Conservation (phyloP, 768 basidiomycete species). For the Russula sp. region DNA sequence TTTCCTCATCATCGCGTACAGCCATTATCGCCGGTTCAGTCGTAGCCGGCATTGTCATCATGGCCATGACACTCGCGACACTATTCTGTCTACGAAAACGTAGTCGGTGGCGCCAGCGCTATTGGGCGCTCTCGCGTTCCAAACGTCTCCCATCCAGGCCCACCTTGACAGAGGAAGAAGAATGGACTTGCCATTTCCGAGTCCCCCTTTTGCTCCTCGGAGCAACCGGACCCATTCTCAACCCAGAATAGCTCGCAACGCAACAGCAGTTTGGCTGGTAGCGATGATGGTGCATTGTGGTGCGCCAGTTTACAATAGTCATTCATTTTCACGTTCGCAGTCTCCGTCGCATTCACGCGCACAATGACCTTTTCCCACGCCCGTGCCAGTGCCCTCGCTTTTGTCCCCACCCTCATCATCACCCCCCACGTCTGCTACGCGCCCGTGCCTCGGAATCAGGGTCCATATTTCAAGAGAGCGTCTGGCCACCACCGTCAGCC, state of each 20-base stretch:
- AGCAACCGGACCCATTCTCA: slow-evolving; percentile 11
- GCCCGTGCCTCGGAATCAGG: slow-evolving; percentile 26
- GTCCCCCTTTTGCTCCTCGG: not conserved
- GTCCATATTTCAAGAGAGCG: slow-evolving; percentile 29
- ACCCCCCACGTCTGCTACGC: slow-evolving; percentile 23
- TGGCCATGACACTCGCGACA: slow-evolving; percentile 18
- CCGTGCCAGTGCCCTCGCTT: too few species aligned
- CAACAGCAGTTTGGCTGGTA: not conserved
- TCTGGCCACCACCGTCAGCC: slow-evolving; percentile 27
- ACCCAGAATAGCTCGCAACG: not conserved
- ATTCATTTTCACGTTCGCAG: not conserved
- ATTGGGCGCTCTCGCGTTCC: slow-evolving; percentile 22
- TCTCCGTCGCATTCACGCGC: not conserved
- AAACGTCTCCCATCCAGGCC: slow-evolving; percentile 19
- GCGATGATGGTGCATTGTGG: not conserved
- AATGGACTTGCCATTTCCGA: slow-evolving; percentile 21
- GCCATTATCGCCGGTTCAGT: slow-evolving; percentile 22
- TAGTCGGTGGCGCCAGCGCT: slow-evolving; percentile 5
- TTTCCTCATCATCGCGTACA: slow-evolving; percentile 3
- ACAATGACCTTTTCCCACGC: too few species aligned
- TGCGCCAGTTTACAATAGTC: not conserved
- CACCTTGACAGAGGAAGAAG: slow-evolving; percentile 25
- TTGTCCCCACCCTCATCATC: not conserved
- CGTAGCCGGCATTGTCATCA: slow-evolving; percentile 14
- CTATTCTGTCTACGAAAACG: slow-evolving; percentile 24